A percentile compares a stretch with the other conserved stretches of the same genome.
phyloP scores from a whole-genome alignment of 345 rosid genomes.

The Sisymbrium altissimum region DNA sequence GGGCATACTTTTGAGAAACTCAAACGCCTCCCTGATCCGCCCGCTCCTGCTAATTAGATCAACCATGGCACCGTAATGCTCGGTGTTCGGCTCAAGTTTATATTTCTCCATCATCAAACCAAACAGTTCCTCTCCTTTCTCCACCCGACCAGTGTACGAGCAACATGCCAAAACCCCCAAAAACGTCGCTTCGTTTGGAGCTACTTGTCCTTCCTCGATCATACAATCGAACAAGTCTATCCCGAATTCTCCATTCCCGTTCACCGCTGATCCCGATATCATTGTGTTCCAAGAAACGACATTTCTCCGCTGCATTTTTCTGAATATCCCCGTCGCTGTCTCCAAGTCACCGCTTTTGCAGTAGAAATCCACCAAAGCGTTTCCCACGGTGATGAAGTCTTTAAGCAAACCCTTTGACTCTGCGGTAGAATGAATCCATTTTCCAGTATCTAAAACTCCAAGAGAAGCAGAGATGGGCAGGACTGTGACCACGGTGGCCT shows the following conservation, averaged over 20 bases:
- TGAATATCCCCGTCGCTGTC: slow-evolving; percentile 41
- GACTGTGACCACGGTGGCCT: slow-evolving; percentile 56
- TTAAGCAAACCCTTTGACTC: slow-evolving; percentile 42
- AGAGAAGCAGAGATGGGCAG: slow-evolving; percentile 64
- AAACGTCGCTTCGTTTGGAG: slow-evolving; percentile 53
- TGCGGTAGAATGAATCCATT: slow-evolving; percentile 50
- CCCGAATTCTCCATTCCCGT: slow-evolving; percentile 57
- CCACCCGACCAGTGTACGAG: slow-evolving; percentile 55
- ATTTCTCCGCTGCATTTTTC: slow-evolving; percentile 45
- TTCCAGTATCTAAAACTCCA: slow-evolving; percentile 49
- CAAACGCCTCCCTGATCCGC: slow-evolving; percentile 50
- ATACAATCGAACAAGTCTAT: slow-evolving; percentile 52
- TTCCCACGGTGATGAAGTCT: slow-evolving; percentile 47
- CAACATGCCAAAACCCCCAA: slow-evolving; percentile 61
- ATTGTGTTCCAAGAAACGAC: slow-evolving; percentile 65
- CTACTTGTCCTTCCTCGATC: slow-evolving; percentile 37
- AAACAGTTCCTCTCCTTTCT: slow-evolving; percentile 49
- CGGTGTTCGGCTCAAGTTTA: slow-evolving; percentile 48
- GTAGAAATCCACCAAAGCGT: slow-evolving; percentile 62
- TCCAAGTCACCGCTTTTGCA: slow-evolving; percentile 59
- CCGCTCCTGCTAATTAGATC: slow-evolving; percentile 69
- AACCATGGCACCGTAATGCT: slow-evolving; percentile 72
- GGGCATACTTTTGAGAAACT: slow-evolving; percentile 50
- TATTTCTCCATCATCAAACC: slow-evolving; percentile 41
- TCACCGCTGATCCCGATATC: slow-evolving; percentile 62